Percentiles rank a stretch among this genome's conserved stretches.
Evolutionary conservation across 441 rosid species (phyloP).

Genomic region (Dalechampia spathulata): DNA sequence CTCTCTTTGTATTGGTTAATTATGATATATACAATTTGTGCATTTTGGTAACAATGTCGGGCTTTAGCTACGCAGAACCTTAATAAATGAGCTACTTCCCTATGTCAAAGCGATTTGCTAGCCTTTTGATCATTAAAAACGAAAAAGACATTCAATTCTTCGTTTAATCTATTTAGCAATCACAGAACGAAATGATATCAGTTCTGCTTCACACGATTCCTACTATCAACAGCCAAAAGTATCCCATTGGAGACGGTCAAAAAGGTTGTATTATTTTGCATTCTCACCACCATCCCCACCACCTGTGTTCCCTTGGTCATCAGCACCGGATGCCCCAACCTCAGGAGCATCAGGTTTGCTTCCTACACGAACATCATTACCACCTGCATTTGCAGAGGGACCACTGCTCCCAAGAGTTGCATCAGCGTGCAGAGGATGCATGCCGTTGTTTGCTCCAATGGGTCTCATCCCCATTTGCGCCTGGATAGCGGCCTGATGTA

Average conservation of each 20-base stretch:
- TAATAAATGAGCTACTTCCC: slow-evolving; percentile 23
- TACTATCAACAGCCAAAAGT: slow-evolving; percentile 36
- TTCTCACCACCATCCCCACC: slow-evolving; percentile 46
- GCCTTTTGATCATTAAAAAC: slow-evolving; percentile 9
- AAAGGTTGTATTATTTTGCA: slow-evolving; percentile 28
- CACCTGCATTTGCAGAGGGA: slow-evolving; percentile 23
- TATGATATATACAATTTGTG: too few species aligned
- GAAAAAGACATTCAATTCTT: slow-evolving; percentile 13
- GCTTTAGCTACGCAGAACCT: slow-evolving; percentile 13
- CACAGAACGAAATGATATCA: slow-evolving; percentile 17
- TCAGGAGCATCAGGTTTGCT: slow-evolving; percentile 60
- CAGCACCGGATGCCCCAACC: slow-evolving; percentile 38
- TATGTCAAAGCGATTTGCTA: too few species aligned
- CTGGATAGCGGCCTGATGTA: slow-evolving; percentile 56
- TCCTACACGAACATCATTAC: slow-evolving; percentile 36
- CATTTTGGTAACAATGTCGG: too few species aligned
- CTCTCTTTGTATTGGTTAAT: too few species aligned
- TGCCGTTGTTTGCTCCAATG: slow-evolving; percentile 49
- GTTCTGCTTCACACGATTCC: slow-evolving; percentile 16
- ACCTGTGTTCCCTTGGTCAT: slow-evolving; percentile 46
- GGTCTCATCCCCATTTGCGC: slow-evolving; percentile 86
- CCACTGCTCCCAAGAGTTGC: slow-evolving; percentile 42
- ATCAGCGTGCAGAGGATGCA: slow-evolving; percentile 58
- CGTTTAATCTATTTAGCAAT: slow-evolving; percentile 12
- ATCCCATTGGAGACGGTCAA: neutral